Percentiles rank a stretch among this genome's conserved stretches.
phyloP scores from a whole-genome alignment of 2,329 filamentous ascomycete genomes.

The Neonectria faginata region DNA sequence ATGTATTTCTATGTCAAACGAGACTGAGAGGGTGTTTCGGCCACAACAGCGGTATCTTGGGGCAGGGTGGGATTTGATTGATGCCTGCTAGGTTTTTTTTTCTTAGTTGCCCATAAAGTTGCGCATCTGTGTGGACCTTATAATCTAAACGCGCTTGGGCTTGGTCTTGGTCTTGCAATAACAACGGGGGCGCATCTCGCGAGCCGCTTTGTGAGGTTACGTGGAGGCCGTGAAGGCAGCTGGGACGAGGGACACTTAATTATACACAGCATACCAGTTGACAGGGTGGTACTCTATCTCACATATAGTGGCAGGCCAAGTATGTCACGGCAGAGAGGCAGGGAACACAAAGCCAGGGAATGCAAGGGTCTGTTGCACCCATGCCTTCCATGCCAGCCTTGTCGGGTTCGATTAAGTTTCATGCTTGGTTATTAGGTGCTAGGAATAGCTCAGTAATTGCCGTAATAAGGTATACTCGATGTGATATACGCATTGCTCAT shows the following conservation, averaged over 20 bases:
- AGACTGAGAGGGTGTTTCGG: slow-evolving; percentile 7
- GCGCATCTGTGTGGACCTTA: slow-evolving; percentile 9
- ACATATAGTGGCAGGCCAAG: too few species aligned
- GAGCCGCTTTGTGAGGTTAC: background rate
- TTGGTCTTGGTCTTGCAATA: background rate
- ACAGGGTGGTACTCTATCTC: too few species aligned
- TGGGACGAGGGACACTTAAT: background rate
- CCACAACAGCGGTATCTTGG: slow-evolving; percentile 10
- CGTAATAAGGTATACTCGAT: too few species aligned
- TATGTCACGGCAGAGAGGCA: too few species aligned
- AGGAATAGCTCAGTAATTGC: too few species aligned
- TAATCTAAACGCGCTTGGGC: background rate
- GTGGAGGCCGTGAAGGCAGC: background rate
- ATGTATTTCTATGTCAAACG: slow-evolving; percentile 23
- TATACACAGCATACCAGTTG: background rate
- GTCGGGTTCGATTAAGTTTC: background rate
- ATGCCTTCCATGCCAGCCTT: background rate
- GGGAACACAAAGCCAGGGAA: too few species aligned
- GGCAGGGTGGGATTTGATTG: slow-evolving; percentile 1
- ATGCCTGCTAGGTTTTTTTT: background rate
- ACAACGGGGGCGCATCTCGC: background rate
- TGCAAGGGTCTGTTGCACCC: too few species aligned
- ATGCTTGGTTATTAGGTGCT: background rate
- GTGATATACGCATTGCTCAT: background rate
- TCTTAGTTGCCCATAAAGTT: background rate